phyloP scores from a whole-genome alignment of 345 rosid species.

The Hibiscus syriacus region DNA sequence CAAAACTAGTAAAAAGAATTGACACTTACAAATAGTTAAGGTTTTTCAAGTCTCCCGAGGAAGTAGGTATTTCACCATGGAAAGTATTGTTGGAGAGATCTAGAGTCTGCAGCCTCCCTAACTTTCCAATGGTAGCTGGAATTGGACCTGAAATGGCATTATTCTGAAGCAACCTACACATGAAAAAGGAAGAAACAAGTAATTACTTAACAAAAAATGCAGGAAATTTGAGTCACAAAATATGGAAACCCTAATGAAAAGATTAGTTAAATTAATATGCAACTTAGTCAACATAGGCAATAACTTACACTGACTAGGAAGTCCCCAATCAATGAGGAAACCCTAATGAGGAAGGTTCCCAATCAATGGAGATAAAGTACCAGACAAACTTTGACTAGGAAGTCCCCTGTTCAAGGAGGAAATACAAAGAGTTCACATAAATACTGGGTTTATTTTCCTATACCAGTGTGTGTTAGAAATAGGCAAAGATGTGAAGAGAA shows the following conservation, averaged over 20 bases:
- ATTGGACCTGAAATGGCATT: conserved; percentile 81
- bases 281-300: conserved; percentile 8
- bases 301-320: conserved; percentile 84
- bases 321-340: conserved; percentile 79
- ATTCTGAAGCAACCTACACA: conserved; percentile 85
- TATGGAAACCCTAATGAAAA: neutral
- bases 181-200: neutral
- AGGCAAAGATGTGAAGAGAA: neutral
- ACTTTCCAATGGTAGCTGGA: conserved; percentile 71
- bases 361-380: conserved; percentile 56
- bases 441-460: neutral
- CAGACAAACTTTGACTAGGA: conserved; percentile 51
- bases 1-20: neutral
- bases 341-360: too few relatives aligned
- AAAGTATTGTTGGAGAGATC: conserved; percentile 90
- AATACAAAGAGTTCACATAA: neutral
- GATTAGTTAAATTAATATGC: neutral
- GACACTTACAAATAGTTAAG: conserved; percentile 77
- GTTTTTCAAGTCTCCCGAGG: conserved; percentile 67
- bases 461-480: neutral
- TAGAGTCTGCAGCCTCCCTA: conserved; percentile 78
- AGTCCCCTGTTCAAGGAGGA: conserved; percentile 52
- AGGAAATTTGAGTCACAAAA: neutral
- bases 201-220: neutral
- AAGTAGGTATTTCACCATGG: conserved; percentile 61